phyloP scores from a whole-genome alignment of 192 early-diverging fungal genomes.

The Kickxella alabastrina region DNA sequence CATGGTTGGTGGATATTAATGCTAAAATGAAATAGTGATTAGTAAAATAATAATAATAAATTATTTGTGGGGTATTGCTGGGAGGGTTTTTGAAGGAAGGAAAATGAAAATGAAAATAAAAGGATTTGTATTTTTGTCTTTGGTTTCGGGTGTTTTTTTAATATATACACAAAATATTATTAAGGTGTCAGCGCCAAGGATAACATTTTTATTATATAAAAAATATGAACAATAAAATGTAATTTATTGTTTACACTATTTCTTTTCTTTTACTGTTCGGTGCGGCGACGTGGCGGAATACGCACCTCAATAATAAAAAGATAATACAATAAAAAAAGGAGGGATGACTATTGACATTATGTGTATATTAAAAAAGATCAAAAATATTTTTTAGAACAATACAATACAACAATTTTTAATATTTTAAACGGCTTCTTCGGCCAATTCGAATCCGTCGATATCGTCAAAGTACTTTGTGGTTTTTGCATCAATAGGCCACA shows the following conservation, averaged over 20 bases:
- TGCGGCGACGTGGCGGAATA: neutral
- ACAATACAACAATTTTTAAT: too few species aligned
- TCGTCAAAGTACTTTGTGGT: slow-evolving; percentile 25
- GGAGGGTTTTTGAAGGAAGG: too few species aligned
- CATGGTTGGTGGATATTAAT: neutral
- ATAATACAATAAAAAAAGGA: too few species aligned
- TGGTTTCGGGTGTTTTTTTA: neutral
- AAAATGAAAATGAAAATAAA: neutral
- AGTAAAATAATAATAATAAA: neutral
- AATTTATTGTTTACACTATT: neutral
- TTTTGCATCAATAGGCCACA: too few species aligned
- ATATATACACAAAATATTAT: neutral
- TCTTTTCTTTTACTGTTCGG: neutral
- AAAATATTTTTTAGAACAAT: neutral
- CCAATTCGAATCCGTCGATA: slow-evolving; percentile 27
- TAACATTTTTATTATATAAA: too few species aligned
- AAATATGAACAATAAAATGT: too few species aligned
- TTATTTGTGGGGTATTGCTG: neutral
- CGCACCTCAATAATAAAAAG: slow-evolving; percentile 1
- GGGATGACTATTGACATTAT: neutral
- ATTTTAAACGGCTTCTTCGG: slow-evolving; percentile 17
- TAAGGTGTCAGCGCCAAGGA: neutral
- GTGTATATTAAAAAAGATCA: neutral
- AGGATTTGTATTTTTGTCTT: too few species aligned
- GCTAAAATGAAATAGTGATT: neutral